phyloP scores from a whole-genome alignment of 192 early-diverging fungal species.

The Allomyces arbusculus region DNA sequence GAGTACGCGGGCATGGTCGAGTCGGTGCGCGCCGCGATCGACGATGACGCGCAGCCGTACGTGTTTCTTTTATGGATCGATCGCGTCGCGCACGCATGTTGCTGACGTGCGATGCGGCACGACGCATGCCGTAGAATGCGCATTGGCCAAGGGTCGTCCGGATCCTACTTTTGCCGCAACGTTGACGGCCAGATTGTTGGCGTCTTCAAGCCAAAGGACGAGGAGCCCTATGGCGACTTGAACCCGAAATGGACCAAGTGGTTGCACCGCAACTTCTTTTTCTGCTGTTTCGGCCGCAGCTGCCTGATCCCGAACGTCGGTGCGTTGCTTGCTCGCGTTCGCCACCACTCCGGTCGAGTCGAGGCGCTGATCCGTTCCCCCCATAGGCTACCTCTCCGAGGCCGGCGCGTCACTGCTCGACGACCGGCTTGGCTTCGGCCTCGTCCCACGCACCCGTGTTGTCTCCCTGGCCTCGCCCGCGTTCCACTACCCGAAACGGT shows the following conservation, averaged over 20 bases:
- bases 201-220: constrained; percentile 76
- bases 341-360: too few species aligned
- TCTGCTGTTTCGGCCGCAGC: constrained; percentile 71
- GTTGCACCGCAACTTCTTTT: constrained; percentile 68
- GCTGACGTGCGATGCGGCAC: too few species aligned
- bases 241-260: constrained; percentile 84
- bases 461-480: constrained; percentile 44
- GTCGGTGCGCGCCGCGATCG: neutral
- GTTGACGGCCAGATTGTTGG: constrained; percentile 53
- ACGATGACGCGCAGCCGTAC: neutral
- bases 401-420: constrained; percentile 70
- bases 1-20: neutral
- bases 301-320: constrained; percentile 66
- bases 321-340: too few species aligned
- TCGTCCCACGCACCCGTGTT: constrained; percentile 69
- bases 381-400: constrained; percentile 61
- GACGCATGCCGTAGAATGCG: constrained; percentile 3
- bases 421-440: constrained; percentile 42
- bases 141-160: constrained; percentile 58
- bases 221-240: constrained; percentile 40
- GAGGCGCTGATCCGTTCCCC: too few species aligned
- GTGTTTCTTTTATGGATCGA: too few species aligned
- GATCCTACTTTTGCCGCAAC: constrained; percentile 77
- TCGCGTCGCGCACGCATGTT: too few species aligned
- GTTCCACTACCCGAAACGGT: constrained; percentile 53